Evolutionary conservation across 2,329 filamentous ascomycete species (phyloP).

Genomic region (Pezicula rhizophila): DNA sequence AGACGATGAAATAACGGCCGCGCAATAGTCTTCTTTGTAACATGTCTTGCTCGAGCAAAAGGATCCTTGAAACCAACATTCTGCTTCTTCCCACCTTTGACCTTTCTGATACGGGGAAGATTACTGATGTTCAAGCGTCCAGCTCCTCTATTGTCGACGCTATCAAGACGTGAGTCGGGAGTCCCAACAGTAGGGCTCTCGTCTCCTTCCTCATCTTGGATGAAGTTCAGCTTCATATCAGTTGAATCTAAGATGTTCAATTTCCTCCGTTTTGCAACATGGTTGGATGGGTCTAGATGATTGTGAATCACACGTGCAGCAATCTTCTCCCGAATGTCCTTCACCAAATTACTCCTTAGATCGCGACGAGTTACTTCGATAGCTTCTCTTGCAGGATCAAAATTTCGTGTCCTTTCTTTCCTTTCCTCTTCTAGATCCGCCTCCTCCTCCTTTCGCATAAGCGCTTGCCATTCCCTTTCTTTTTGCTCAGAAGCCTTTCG

Average conservation of each 20-base stretch:
- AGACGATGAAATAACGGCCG: constrained; percentile 78
- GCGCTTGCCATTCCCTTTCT: constrained; percentile 60
- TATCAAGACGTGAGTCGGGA: constrained; percentile 56
- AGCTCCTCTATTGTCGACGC: constrained; percentile 51
- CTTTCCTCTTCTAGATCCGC: constrained; percentile 87
- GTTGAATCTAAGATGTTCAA: constrained; percentile 69
- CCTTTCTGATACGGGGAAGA: constrained; percentile 71
- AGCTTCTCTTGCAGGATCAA: constrained; percentile 86
- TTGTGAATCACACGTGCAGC: constrained; percentile 75
- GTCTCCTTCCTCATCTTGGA: constrained; percentile 49
- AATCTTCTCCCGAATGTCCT: constrained; percentile 82
- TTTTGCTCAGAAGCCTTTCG: constrained; percentile 37
- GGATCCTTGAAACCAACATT: constrained; percentile 62
- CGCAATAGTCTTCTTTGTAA: constrained; percentile 54
- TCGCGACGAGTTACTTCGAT: constrained; percentile 73
- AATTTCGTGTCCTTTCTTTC: constrained; percentile 74
- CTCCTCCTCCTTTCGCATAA: constrained; percentile 66
- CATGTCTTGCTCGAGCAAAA: constrained; percentile 55
- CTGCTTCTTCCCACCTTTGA: constrained; percentile 51
- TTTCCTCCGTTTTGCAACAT: constrained; percentile 71
- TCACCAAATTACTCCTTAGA: constrained; percentile 78
- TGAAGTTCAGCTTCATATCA: constrained; percentile 48
- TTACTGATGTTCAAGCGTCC: constrained; percentile 54
- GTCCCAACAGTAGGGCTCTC: constrained; percentile 60
- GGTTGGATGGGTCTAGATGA: constrained; percentile 76